Conservation (phyloP, 2,329 filamentous ascomycete genomes). For the Sporothrix pseudoabietina region DNA sequence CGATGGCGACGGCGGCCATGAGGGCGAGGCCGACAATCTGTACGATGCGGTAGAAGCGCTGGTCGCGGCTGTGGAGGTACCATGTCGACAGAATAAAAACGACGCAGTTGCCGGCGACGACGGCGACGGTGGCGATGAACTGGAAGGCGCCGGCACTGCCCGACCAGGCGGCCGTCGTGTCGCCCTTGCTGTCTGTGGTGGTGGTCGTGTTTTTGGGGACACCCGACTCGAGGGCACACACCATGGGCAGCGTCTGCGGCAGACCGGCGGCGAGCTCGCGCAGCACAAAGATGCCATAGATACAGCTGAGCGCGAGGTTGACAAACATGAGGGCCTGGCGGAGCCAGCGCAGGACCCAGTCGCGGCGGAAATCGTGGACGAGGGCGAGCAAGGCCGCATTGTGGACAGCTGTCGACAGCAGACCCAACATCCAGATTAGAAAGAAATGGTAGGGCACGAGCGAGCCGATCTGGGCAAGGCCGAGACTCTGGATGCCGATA, state of each 20-base stretch:
- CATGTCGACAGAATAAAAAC: conserved; percentile 63
- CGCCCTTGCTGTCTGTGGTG: conserved; percentile 34
- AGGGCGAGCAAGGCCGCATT: conserved; percentile 66
- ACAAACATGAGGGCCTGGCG: conserved; percentile 67
- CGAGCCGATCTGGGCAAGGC: conserved; percentile 59
- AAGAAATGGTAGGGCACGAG: conserved; percentile 71
- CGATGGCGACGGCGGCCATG: conserved; percentile 61
- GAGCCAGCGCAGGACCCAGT: conserved; percentile 68
- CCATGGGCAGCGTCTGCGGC: conserved; percentile 56
- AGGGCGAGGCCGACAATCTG: conserved; percentile 57
- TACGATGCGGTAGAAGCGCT: conserved; percentile 57
- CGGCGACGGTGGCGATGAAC: conserved; percentile 61
- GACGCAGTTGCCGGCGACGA: conserved; percentile 60
- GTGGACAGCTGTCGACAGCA: conserved; percentile 67
- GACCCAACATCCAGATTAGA: conserved; percentile 67
- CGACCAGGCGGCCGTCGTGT: conserved; percentile 36
- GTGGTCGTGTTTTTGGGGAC: conserved; percentile 16
- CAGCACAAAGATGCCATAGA: conserved; percentile 60
- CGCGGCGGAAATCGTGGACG: conserved; percentile 65
- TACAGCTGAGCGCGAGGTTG: conserved; percentile 61
- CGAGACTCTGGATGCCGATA: conserved; percentile 67
- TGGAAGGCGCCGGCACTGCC: conserved; percentile 49
- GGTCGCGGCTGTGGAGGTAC: conserved; percentile 62
- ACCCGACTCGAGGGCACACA: conserved; percentile 57
- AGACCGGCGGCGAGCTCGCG: conserved; percentile 56